These are phyloP conservation scores for Ceratobasidium sp. DNA, from an alignment of 1,284 basidiomycete species.

Conservation along the genomic window DNA sequence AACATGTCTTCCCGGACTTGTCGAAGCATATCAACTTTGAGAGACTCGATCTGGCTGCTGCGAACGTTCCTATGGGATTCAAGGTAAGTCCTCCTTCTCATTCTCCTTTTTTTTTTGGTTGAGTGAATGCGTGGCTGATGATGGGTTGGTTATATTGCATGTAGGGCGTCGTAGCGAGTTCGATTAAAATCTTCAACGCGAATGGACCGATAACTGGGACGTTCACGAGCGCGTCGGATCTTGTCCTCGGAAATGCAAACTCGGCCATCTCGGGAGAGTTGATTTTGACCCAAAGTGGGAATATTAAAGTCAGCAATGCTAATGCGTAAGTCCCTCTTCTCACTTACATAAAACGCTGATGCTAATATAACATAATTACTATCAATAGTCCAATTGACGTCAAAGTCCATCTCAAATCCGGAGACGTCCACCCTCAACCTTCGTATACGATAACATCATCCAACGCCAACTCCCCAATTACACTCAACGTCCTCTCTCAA, in stretches of 20 bases:
- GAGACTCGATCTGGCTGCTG: background rate
- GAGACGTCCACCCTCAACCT: conserved; percentile 23
- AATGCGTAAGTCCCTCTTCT: conserved; percentile 4
- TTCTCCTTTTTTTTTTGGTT: background rate
- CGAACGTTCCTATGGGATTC: conserved; percentile 33
- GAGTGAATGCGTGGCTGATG: too few species aligned
- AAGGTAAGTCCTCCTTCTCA: background rate
- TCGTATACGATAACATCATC: background rate
- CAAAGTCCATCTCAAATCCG: conserved; percentile 17
- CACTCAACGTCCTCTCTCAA: conserved; percentile 3
- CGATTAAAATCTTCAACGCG: background rate
- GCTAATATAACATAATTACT: too few species aligned
- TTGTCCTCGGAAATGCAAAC: conserved; percentile 17
- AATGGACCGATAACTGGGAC: conserved; percentile 5
- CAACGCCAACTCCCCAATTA: conserved; percentile 20
- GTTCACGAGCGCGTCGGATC: conserved; percentile 13
- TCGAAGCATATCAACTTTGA: conserved; percentile 16
- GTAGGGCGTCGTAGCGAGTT: conserved; percentile 15
- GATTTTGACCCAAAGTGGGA: conserved; percentile 12
- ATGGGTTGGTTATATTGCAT: too few species aligned
- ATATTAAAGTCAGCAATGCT: conserved; percentile 14
- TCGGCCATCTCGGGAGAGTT: background rate
- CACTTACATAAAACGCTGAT: background rate
- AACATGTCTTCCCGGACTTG: conserved; percentile 32
- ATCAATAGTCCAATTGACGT: conserved; percentile 15